Evolutionary conservation across 768 basidiomycete genomes (phyloP).

Genomic region (Tylopilus sp.): DNA sequence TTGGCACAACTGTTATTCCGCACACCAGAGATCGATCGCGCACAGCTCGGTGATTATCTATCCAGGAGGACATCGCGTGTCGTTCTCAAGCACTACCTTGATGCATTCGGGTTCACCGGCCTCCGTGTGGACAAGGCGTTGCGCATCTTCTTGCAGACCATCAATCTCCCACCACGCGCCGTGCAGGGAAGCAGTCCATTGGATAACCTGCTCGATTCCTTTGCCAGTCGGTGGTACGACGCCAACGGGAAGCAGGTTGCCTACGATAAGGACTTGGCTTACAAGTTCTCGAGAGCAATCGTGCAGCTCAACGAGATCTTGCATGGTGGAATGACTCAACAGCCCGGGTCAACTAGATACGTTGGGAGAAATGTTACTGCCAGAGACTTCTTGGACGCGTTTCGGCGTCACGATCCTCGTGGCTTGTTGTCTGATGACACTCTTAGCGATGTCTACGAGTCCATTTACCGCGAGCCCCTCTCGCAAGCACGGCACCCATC

Average conservation of each 20-base stretch:
- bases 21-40: constrained; percentile 78
- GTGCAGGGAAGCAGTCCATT: constrained; percentile 32
- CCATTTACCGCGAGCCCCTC: constrained; percentile 68
- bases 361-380: constrained; percentile 58
- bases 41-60: constrained; percentile 81
- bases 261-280: constrained; percentile 79
- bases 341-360: constrained; percentile 52
- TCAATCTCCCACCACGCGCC: constrained; percentile 56
- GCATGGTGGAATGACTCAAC: constrained; percentile 68
- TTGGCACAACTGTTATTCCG: constrained; percentile 80
- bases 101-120: constrained; percentile 81
- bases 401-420: constrained; percentile 73
- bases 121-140: constrained; percentile 86
- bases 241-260: constrained; percentile 76
- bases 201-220: constrained; percentile 71
- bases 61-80: constrained; percentile 67
- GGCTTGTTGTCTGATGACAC: constrained; percentile 69
- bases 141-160: constrained; percentile 81
- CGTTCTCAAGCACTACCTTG: constrained; percentile 80
- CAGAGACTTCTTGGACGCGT: constrained; percentile 82
- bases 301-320: constrained; percentile 87
- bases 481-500: constrained; percentile 61
- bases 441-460: constrained; percentile 74
- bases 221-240: constrained; percentile 88
- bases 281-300: constrained; percentile 73